Percentiles rank a stretch among this genome's conserved stretches.
Evolutionary conservation across 192 early-diverging fungal genomes (phyloP).

Genomic region (Entomortierella beljakovae): DNA sequence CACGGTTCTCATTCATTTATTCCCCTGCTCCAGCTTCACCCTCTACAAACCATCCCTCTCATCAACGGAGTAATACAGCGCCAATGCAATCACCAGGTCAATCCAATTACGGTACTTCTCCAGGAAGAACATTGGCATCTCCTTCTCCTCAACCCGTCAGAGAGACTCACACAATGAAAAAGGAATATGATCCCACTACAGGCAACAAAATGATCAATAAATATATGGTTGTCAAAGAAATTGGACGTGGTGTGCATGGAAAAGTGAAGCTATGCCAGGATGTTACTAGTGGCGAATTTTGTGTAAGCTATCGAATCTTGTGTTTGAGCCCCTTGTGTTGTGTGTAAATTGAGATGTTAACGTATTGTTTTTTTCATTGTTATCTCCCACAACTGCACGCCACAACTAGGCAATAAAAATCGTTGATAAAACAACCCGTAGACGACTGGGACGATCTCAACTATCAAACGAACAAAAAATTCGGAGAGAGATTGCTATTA

Average conservation of each 20-base stretch:
- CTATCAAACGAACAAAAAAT: slow-evolving; percentile 84
- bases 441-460: slow-evolving; percentile 51
- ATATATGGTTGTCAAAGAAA: slow-evolving; percentile 89
- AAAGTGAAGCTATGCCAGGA: slow-evolving; percentile 95
- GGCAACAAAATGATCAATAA: slow-evolving; percentile 98
- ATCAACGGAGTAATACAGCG: slow-evolving; percentile 44
- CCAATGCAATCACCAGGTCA: slow-evolving; percentile 29
- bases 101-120: slow-evolving; percentile 31
- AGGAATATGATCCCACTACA: slow-evolving; percentile 84
- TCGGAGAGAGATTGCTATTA: slow-evolving; percentile 93
- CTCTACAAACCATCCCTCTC: slow-evolving; percentile 22
- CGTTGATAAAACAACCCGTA: slow-evolving; percentile 56
- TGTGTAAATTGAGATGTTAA: slow-evolving; percentile 2
- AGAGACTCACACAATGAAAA: slow-evolving; percentile 87
- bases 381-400: no score
- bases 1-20: slow-evolving; percentile 44
- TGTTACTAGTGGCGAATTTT: slow-evolving; percentile 77
- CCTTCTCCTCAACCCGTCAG: slow-evolving; percentile 68
- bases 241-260: slow-evolving; percentile 95
- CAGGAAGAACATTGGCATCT: slow-evolving; percentile 23
- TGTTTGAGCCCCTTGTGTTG: slow-evolving; percentile 4
- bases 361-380: background rate
- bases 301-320: slow-evolving; percentile 72
- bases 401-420: slow-evolving; percentile 64
- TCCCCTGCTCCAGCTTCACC: slow-evolving; percentile 36